Conservation (phyloP, 2,329 filamentous ascomycete species). For the Basipetospora sp. region DNA sequence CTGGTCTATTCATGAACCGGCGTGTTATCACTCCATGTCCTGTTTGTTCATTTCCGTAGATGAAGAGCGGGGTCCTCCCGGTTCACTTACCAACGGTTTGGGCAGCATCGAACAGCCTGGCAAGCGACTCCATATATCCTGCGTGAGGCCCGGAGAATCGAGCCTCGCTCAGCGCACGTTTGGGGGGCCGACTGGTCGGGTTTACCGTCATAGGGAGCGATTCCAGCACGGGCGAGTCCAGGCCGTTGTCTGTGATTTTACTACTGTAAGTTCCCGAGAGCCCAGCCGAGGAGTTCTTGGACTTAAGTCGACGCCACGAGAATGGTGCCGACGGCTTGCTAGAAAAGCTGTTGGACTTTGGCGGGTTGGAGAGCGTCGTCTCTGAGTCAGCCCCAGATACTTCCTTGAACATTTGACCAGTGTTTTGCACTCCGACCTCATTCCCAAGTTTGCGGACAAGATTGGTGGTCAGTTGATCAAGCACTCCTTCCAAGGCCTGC, state of each 20-base stretch:
- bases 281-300: conserved; percentile 66
- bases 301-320: conserved; percentile 78
- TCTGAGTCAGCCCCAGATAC: conserved; percentile 37
- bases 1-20: conserved; percentile 52
- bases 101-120: conserved; percentile 79
- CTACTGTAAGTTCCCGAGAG: conserved; percentile 33
- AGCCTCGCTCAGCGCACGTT: conserved; percentile 53
- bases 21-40: too few species aligned
- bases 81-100: conserved; percentile 73
- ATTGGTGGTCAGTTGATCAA: conserved; percentile 69
- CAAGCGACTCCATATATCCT: conserved; percentile 81
- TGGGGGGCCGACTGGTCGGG: conserved; percentile 52
- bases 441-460: conserved; percentile 76
- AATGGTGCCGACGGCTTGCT: conserved; percentile 50
- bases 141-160: conserved; percentile 72
- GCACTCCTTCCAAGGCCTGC: conserved; percentile 68
- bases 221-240: conserved; percentile 48
- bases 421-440: conserved; percentile 73
- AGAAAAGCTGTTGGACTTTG: conserved; percentile 46
- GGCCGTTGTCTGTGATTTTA: conserved; percentile 23
- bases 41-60: too few species aligned
- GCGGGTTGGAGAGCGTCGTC: conserved; percentile 22
- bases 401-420: conserved; percentile 61
- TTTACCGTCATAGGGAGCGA: conserved; percentile 63
- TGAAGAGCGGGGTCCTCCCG: too few species aligned